Base-by-base conservation (phyloP, 495 filamentous ascomycete genomes). In the Daldinia bambusicola region DNA sequence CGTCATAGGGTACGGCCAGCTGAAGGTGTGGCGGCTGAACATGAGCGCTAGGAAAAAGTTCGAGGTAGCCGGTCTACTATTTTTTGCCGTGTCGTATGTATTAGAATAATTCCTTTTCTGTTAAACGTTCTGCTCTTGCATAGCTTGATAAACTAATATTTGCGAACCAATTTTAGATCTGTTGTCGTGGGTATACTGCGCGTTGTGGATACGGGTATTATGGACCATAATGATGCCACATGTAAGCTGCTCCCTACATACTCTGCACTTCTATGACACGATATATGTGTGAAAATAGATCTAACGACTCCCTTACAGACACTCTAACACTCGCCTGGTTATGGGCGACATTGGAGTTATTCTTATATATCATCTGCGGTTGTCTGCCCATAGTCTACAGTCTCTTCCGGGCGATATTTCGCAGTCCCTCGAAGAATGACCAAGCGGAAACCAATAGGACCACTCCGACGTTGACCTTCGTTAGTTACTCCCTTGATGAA, bases 291-390 rank as follows among this genome's bases (percentile, higher is more conserved):
- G 26, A 26, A 22, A 22, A 8, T n/a, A 5, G 9, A 26, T 4
- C 43, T 48, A 48, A 48, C 20, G 5, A 0, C 22, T 48, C 1
- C 18, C 18, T 4, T 4, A 2, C 1, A 48, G 43, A 48, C 20
- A 48, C 43, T 5, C 20, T 48, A 20, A 48, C 43, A 1, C 18
- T 48, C 20, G 43, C 43, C 2, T 48, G 43, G 43, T 18, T 48
- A 48, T 48, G 16, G 16, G 43, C 43, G 43, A 48, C 2, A 10
- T 16, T 48, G 6, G 43, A 48, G 18, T 16, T 48, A 20, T 48
- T 48, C 43, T 22, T 48, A 13, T 48, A 48, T 48, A 48, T 48
- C 43, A 48, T 48, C 43, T 48, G 43, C 43, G 43, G 16, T 10
- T 48, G 43, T 13, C 18, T 48, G 18, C 43, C 43, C 43, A 48